Evolutionary conservation across 2,329 filamentous ascomycete species (phyloP).

Genomic region (Macrophomina pseudophaseolina): DNA sequence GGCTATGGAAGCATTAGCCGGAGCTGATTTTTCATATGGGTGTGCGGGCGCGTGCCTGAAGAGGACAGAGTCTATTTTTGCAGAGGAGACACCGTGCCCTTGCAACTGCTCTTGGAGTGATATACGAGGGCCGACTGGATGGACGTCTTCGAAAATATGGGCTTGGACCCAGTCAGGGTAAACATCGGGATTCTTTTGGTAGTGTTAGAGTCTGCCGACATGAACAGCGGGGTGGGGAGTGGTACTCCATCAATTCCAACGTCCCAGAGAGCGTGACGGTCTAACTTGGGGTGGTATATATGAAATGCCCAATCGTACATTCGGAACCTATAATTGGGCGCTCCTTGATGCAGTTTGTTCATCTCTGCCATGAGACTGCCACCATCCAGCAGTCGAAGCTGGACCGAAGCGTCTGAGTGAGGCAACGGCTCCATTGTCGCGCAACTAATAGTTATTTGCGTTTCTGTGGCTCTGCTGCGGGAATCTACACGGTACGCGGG

Average conservation of each 20-base stretch:
- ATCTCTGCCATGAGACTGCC: slow-evolving; percentile 40
- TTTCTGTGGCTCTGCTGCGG: no score
- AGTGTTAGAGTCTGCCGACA: background rate
- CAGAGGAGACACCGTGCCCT: slow-evolving; percentile 30
- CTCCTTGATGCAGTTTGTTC: slow-evolving; percentile 37
- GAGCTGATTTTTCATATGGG: background rate
- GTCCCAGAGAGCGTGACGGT: slow-evolving; percentile 40
- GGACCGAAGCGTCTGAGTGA: slow-evolving; percentile 32
- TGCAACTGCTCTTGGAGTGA: slow-evolving; percentile 37
- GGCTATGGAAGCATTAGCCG: slow-evolving; percentile 29
- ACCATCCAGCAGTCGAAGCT: slow-evolving; percentile 39
- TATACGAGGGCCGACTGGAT: slow-evolving; percentile 37
- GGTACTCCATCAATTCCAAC: slow-evolving; percentile 39
- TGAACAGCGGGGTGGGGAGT: background rate
- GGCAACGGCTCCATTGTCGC: background rate
- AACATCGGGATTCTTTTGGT: slow-evolving; percentile 35
- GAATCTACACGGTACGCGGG: no score
- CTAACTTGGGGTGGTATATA: slow-evolving; percentile 32
- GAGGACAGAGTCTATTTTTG: background rate
- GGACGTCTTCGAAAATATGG: slow-evolving; percentile 36
- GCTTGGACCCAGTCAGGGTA: slow-evolving; percentile 43
- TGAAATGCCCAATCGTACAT: slow-evolving; percentile 45
- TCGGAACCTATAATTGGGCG: slow-evolving; percentile 35
- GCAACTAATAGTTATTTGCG: background rate
- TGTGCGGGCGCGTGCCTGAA: background rate